A percentile compares a stretch with the other conserved stretches of the same genome.
Conservation (phyloP, 768 basidiomycete species). For the Calocybe indica region DNA sequence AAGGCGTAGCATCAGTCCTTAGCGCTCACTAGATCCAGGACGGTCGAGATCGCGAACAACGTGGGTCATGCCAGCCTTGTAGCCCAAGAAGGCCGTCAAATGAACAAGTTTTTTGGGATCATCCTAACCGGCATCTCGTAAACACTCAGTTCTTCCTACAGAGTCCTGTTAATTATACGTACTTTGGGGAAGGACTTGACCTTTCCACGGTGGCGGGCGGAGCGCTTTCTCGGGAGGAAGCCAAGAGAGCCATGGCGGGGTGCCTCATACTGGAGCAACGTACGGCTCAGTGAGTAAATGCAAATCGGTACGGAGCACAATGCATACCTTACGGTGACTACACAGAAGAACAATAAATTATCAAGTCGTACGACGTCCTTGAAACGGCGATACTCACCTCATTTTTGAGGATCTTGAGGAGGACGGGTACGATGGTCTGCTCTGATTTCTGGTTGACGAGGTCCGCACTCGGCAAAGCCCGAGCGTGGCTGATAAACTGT, state of each 20-base stretch:
- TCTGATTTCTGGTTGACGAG: conserved; percentile 18
- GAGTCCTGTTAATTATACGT: conserved; percentile 14
- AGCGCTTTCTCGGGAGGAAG: conserved; percentile 94
- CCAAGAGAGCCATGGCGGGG: conserved; percentile 98
- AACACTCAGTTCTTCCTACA: not conserved
- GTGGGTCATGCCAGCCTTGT: conserved; percentile 99
- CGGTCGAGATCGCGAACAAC: conserved; percentile 98
- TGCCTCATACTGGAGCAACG: conserved; percentile 76
- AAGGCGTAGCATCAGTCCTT: not conserved
- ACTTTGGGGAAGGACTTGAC: conserved; percentile 99
- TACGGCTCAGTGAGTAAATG: too few species aligned
- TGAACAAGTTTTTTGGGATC: conserved; percentile 99
- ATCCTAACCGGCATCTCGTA: conserved; percentile 53
- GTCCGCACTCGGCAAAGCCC: conserved; percentile 26
- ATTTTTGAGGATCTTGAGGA: conserved; percentile 50
- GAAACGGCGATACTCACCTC: conserved; percentile 39
- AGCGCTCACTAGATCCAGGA: conserved; percentile 90
- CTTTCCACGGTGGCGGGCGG: conserved; percentile 96
- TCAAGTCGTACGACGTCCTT: conserved; percentile 4
- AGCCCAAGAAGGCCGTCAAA: conserved; percentile 96
- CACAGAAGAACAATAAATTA: conserved; percentile 5
- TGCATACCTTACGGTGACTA: conserved; percentile 84
- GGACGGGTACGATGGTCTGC: conserved; percentile 25
- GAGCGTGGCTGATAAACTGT: conserved; percentile 32
- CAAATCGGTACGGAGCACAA: not conserved